These are phyloP conservation scores for Talaromyces stipitatus DNA, from an alignment of 495 filamentous ascomycete genomes.

Conservation along the genomic window DNA sequence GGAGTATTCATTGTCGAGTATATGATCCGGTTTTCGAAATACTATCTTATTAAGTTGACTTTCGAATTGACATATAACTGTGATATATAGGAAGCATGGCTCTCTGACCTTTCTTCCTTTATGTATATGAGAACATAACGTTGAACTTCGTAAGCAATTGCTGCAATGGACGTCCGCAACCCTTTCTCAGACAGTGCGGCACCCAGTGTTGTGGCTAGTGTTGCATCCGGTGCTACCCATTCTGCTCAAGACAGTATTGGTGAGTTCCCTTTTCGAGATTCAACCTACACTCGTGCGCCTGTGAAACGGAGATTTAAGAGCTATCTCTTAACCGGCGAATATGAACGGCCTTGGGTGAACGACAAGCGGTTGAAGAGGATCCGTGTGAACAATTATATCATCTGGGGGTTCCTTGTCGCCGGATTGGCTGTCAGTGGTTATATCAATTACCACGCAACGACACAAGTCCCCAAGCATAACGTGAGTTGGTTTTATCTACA, in stretches of 20 bases:
- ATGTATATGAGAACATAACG: neutral
- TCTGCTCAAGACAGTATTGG: slow-evolving; percentile 4
- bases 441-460: slow-evolving; percentile 17
- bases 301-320: slow-evolving; percentile 19
- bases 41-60: neutral
- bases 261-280: neutral
- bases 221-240: neutral
- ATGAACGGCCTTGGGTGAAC: slow-evolving; percentile 29
- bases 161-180: slow-evolving; percentile 1
- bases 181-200: slow-evolving; percentile 7
- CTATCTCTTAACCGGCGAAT: slow-evolving; percentile 25
- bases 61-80: neutral
- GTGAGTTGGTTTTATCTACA: neutral
- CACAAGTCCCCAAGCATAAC: slow-evolving; percentile 12
- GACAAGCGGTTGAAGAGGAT: slow-evolving; percentile 19
- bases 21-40: neutral
- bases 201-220: neutral
- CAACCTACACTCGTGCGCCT: neutral
- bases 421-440: slow-evolving; percentile 19
- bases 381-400: slow-evolving; percentile 23
- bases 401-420: slow-evolving; percentile 21
- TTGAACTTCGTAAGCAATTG: neutral
- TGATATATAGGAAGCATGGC: slow-evolving; percentile 1
- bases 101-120: neutral
- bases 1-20: neutral